Conservation (phyloP, 108 stramenopile genomes). For the Cylindrotheca fusiformis region DNA sequence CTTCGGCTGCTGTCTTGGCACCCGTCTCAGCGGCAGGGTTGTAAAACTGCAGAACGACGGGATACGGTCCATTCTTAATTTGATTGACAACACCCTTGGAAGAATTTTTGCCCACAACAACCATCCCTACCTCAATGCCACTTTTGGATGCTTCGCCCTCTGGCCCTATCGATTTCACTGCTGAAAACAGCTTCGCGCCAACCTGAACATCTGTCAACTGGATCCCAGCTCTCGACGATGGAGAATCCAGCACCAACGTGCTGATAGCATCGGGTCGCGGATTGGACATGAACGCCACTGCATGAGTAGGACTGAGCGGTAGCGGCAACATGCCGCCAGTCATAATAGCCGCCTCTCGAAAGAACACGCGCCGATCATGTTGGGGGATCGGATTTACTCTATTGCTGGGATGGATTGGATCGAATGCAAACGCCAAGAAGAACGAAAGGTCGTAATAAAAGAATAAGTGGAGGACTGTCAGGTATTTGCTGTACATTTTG, state of each 20-base stretch:
- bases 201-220: constrained; percentile 19
- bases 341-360: neutral
- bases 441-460: too few species aligned
- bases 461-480: too few species aligned
- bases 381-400: too few species aligned
- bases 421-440: too few species aligned
- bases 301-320: neutral
- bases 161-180: constrained; percentile 18
- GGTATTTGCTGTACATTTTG: too few species aligned
- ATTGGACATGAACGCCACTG: neutral
- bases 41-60: constrained; percentile 34
- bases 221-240: constrained; percentile 11
- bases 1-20: neutral
- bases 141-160: constrained; percentile 8
- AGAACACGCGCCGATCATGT: too few species aligned
- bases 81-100: constrained; percentile 14
- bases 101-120: constrained; percentile 19
- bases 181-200: constrained; percentile 1
- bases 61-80: constrained; percentile 33
- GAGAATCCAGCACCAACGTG: constrained; percentile 28
- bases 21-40: constrained; percentile 4
- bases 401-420: too few species aligned
- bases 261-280: constrained; percentile 13
- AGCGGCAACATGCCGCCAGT: neutral
- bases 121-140: constrained; percentile 31